phyloP scores from a whole-genome alignment of 164 flowering plant species.

The Berberis thunbergii region DNA sequence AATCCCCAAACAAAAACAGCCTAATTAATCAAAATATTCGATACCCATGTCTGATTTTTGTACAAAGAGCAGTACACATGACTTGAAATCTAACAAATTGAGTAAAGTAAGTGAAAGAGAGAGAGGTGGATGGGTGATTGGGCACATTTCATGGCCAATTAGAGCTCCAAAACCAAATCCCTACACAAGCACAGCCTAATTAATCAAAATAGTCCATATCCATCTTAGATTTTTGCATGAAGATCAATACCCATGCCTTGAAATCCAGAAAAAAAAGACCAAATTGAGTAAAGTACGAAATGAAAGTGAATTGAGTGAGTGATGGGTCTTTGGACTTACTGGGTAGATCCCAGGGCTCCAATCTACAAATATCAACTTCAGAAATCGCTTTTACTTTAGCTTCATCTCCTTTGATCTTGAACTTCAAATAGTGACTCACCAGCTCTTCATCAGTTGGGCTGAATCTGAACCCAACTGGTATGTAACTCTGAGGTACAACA shows the following conservation, averaged over 20 bases:
- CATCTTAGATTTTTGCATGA: not conserved
- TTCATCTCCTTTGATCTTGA: conserved; percentile 52
- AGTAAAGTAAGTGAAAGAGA: not conserved
- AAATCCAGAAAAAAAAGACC: not conserved
- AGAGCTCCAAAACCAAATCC: not conserved
- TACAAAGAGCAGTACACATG: not conserved
- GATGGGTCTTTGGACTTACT: conserved; percentile 15
- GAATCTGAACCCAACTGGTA: conserved; percentile 27
- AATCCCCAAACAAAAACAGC: not conserved
- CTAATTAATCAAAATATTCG: not conserved
- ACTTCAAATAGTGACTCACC: conserved; percentile 47
- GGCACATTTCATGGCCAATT: too few relatives aligned
- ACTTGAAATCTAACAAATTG: not conserved
- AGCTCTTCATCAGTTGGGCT: conserved; percentile 58
- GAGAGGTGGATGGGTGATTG: not conserved
- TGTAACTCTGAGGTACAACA: conserved; percentile 1
- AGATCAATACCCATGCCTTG: not conserved
- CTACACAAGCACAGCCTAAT: not conserved
- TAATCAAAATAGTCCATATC: not conserved
- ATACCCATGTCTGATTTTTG: too few relatives aligned
- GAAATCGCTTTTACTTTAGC: conserved; percentile 44
- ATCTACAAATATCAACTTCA: conserved; percentile 60
- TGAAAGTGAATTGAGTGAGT: not conserved
- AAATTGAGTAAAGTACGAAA: not conserved
- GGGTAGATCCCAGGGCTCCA: conserved; percentile 77